Percentiles rank a stretch among this genome's conserved stretches.
phyloP scores from a whole-genome alignment of 2,329 filamentous ascomycete species.

The Ceratocystis alfenasii region DNA sequence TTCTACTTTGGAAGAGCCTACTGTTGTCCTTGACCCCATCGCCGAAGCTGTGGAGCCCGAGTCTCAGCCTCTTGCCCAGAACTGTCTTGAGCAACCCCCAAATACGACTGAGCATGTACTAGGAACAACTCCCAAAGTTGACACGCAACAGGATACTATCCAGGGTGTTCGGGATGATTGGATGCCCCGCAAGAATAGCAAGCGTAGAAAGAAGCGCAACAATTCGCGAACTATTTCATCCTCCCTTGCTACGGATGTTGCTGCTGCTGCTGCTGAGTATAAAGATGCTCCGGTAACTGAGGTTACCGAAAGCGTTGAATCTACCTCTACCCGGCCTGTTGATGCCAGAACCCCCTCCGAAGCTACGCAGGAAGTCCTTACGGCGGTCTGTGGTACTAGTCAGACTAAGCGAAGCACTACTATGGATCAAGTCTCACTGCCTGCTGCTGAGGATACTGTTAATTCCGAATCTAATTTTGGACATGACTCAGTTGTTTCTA shows the following conservation, averaged over 20 bases:
- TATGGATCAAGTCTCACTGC: background rate
- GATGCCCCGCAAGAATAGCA: slow-evolving; percentile 17
- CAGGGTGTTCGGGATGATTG: slow-evolving; percentile 17
- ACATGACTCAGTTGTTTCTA: background rate
- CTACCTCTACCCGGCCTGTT: background rate
- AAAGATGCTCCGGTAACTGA: background rate
- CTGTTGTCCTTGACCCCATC: background rate
- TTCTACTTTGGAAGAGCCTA: background rate
- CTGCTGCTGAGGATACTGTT: background rate
- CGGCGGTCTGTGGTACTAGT: background rate
- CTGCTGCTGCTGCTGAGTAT: background rate
- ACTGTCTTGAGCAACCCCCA: background rate
- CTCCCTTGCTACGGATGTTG: background rate
- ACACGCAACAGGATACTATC: background rate
- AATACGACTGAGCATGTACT: background rate
- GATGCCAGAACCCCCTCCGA: background rate
- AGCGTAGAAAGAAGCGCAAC: slow-evolving; percentile 10
- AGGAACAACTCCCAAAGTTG: background rate
- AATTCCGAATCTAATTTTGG: background rate
- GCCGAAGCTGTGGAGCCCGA: background rate
- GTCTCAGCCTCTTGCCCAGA: background rate
- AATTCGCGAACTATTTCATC: slow-evolving; percentile 6
- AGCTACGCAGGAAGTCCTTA: background rate
- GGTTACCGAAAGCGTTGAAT: background rate
- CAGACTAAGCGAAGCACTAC: background rate